Percentiles rank a stretch among this genome's conserved stretches.
These are phyloP conservation scores for Cocos nucifera DNA, from an alignment of 176 grass and related monocot species.

Conservation along the genomic window DNA sequence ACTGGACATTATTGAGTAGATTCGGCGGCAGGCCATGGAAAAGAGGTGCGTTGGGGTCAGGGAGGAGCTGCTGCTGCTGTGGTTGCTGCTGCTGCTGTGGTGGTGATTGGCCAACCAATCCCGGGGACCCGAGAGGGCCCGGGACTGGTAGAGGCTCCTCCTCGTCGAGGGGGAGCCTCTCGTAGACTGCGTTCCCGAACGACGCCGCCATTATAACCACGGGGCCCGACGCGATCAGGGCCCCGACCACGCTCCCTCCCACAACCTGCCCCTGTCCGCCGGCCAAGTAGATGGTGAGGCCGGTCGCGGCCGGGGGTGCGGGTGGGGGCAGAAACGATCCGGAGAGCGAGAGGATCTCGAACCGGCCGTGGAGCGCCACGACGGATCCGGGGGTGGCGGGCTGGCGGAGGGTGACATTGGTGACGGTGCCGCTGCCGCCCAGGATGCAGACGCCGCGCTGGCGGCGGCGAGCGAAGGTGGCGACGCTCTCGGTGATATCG, in stretches of 20 bases:
- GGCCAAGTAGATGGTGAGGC: constrained; percentile 76
- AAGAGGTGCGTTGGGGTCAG: constrained; percentile 22
- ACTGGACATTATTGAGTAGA: constrained; percentile 60
- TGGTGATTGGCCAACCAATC: constrained; percentile 36
- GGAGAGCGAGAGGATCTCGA: constrained; percentile 85
- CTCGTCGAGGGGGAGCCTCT: constrained; percentile 75
- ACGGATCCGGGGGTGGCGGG: constrained; percentile 20
- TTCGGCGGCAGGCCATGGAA: constrained; percentile 41
- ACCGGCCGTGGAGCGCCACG: constrained; percentile 51
- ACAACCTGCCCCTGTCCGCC: constrained; percentile 77
- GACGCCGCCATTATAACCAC: constrained; percentile 86
- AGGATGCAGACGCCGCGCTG: constrained; percentile 83
- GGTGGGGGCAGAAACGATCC: constrained; percentile 84
- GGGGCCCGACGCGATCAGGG: constrained; percentile 58
- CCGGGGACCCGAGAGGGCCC: constrained; percentile 17
- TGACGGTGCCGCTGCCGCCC: constrained; percentile 59
- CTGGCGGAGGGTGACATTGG: constrained; percentile 64
- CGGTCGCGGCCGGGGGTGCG: constrained; percentile 53
- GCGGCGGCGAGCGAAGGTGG: constrained; percentile 58
- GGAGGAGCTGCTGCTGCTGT: constrained; percentile 27
- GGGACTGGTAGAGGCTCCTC: constrained; percentile 41
- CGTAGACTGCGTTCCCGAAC: constrained; percentile 92
- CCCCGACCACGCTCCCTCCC: constrained; percentile 53
- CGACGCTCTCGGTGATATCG: constrained; percentile 72
- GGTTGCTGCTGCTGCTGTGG: constrained; percentile 28